Conservation (phyloP, 345 rosid genomes). For the Stellera chamaejasme region DNA sequence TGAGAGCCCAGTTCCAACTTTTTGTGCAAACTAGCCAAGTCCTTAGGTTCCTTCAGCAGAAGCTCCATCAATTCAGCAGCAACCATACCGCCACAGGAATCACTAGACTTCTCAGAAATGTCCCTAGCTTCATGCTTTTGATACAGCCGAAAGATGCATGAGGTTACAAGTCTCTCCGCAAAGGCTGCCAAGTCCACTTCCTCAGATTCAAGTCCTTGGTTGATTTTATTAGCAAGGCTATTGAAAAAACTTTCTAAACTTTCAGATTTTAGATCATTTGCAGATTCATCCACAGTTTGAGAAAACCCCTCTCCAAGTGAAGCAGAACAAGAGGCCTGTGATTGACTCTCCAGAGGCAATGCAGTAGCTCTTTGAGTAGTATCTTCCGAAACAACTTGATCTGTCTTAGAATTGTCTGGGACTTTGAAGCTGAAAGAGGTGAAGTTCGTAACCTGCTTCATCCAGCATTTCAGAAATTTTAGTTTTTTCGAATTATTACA, state of each 20-base stretch:
- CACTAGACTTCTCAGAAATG: conserved; percentile 23
- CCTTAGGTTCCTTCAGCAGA: conserved; percentile 68
- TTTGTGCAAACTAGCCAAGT: conserved; percentile 39
- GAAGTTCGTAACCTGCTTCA: conserved; percentile 60
- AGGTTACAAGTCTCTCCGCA: conserved; percentile 71
- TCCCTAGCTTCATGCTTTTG: conserved; percentile 39
- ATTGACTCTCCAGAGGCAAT: conserved; percentile 42
- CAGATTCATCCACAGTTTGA: conserved; percentile 44
- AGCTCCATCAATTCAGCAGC: conserved; percentile 44
- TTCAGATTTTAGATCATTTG: conserved; percentile 29
- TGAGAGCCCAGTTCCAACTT: conserved; percentile 23
- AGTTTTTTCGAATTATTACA: conserved; percentile 54
- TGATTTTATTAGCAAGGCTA: conserved; percentile 49
- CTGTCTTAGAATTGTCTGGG: conserved; percentile 20
- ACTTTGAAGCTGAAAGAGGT: conserved; percentile 20
- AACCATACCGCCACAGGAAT: conserved; percentile 21
- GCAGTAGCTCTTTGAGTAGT: conserved; percentile 22
- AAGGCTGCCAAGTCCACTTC: conserved; percentile 66
- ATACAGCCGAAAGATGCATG: conserved; percentile 47
- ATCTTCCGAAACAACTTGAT: conserved; percentile 28
- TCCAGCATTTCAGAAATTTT: conserved; percentile 90
- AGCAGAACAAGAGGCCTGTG: conserved; percentile 34
- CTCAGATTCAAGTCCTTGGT: conserved; percentile 68
- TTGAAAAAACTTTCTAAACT: conserved; percentile 50
- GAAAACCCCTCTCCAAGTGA: conserved; percentile 58